Evolutionary conservation across 1,284 basidiomycete species (phyloP).

Genomic region (Serendipita sp.): DNA sequence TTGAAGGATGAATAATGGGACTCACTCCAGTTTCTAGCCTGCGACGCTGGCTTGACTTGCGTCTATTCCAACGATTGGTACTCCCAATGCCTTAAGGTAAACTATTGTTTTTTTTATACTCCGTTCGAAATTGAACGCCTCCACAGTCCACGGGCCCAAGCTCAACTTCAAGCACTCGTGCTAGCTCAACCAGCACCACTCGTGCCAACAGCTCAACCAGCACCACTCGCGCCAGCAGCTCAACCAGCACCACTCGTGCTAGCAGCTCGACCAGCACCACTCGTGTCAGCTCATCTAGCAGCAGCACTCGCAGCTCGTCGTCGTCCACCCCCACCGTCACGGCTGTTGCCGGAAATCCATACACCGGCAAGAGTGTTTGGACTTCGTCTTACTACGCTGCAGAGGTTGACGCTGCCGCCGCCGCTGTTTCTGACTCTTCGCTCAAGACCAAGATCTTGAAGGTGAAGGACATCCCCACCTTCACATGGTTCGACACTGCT

Average conservation of each 20-base stretch:
- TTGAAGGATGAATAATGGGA: not conserved
- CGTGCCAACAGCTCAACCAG: not conserved
- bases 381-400: slow-evolving; percentile 38
- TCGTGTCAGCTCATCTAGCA: slow-evolving; percentile 11
- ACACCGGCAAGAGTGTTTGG: slow-evolving; percentile 34
- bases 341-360: slow-evolving; percentile 37
- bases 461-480: slow-evolving; percentile 42
- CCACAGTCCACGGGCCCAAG: not conserved
- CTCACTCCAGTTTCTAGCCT: not conserved
- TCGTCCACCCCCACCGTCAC: slow-evolving; percentile 17
- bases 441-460: slow-evolving; percentile 33
- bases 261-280: slow-evolving; percentile 6
- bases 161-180: not conserved
- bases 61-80: slow-evolving; percentile 3
- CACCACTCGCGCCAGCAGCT: not conserved
- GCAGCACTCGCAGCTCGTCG: slow-evolving; percentile 16
- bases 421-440: slow-evolving; percentile 33
- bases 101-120: slow-evolving; percentile 14
- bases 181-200: not conserved
- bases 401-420: slow-evolving; percentile 37
- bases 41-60: not conserved
- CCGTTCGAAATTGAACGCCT: slow-evolving; percentile 13
- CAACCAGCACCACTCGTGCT: slow-evolving; percentile 5
- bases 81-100: not conserved
- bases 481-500: slow-evolving; percentile 45